Conservation (phyloP, 768 basidiomycete species). For the Rossbeevera mucosa region DNA sequence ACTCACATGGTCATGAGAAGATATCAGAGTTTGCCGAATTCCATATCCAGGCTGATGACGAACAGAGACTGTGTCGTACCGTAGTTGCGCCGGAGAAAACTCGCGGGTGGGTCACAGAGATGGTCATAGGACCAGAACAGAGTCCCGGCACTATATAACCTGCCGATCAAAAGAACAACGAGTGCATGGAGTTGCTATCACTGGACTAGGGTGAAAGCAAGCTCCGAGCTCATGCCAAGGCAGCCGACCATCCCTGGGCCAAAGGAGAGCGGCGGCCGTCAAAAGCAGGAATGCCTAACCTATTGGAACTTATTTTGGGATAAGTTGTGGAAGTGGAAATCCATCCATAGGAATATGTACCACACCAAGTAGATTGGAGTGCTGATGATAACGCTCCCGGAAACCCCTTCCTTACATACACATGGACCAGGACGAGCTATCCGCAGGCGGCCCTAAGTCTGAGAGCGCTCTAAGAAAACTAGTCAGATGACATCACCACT, state of each 20-base stretch:
- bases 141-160: background rate
- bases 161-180: background rate
- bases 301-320: background rate
- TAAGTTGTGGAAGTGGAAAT: background rate
- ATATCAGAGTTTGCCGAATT: background rate
- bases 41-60: background rate
- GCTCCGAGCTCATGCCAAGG: background rate
- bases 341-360: background rate
- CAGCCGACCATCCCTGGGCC: background rate
- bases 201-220: background rate
- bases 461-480: no score
- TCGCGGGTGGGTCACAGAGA: no score
- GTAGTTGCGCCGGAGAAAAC: background rate
- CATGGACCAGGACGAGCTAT: no score
- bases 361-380: no score
- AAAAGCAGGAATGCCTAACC: background rate
- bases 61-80: background rate
- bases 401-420: no score
- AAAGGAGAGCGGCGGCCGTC: background rate
- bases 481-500: no score
- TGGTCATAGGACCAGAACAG: background rate
- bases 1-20: background rate
- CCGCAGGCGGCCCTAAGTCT: no score
- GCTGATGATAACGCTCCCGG: no score
- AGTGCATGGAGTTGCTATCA: background rate